Evolutionary conservation across 257 asterid genomes (phyloP), one percentile per base, ranked within the genome.

Genomic region (Forsythia suspensa): DNA sequence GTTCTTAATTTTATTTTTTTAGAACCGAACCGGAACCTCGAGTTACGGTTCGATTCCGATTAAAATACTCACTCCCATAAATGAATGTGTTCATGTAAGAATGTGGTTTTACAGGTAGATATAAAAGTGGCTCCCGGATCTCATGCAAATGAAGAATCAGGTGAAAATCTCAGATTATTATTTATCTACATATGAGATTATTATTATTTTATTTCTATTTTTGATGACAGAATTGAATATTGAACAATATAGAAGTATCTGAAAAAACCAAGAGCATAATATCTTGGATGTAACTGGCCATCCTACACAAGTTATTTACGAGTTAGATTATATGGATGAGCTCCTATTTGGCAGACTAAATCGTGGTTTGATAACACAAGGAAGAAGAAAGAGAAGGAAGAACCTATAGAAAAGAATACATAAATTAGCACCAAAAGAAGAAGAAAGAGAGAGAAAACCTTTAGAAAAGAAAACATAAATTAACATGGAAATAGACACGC

Each of bases 91-190:
- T 70, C 41, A 48, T 85, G 21, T 5, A 18, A 3, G 29, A 55
- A 67, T 83, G 52, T 36, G 67, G 73, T 70, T 70, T 77, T 76
- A 55, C 94, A 94, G 98, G 97, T 92, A 6, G 98, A 94, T 79
- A 94, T 94, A 79, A 92, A 90, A 79, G 98, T 94, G 77, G 94
- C 98, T 83, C 91, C 92, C 20, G 98, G 98, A 82, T 94, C 97
- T 78, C 98, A 94, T 81, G 98, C 98, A 76, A 77, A 90, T 79
- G 98, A 94, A 87, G 95, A 89, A 76, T 84, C 97, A 87, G 97
- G 98, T 92, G 82, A 84, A 74, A 38, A 21, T 51, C 75, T 43
- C 73, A 16, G 16, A 69, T 10, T 51, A 69, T 13, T 75, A 24
- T 29, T 12, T 41, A 59, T 76, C 41, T 63, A 10, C 37, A 41